Evolutionary conservation across 192 early-diverging fungal genomes (phyloP), one percentile per base, ranked within the genome.

Genomic region (Umbelopsis isabellina): DNA sequence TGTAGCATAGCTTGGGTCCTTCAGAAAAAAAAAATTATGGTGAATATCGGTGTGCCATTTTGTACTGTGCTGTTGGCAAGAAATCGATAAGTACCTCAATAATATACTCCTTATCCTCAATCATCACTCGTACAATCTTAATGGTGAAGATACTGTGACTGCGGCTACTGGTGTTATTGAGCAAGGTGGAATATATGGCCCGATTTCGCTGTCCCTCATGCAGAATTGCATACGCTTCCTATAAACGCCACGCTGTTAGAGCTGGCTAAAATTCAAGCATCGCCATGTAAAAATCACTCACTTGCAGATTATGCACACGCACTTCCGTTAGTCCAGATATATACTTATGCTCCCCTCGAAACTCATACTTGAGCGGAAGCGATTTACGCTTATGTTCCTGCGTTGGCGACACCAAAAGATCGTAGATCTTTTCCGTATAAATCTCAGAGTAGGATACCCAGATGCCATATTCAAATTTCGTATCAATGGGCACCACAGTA

Each of bases 401-500:
- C 0, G 71, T 27, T 15, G 81, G 75, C 21, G 72, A 51, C 27
- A 83, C 86, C 44, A 98, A 78, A 44, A 98, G 80, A 68, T 98
- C 97, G 64, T 90, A 91, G 15, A 98, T 90, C 71, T 82, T 88
- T 72, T 95, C 93, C 52, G 88, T 92, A 76, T 96, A 96, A 27
- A 98, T 89, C 69, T 98, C 97, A 30, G 94, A 75, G 79, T 94
- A 98, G 10, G 92, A 94, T 30, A 96, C 90, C 75, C 93, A 91
- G 44, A 98, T 83, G 12, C 91, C 79, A 74, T 91, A 98, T 70
- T 91, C 92, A 69, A 88, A 89, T 25, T 89, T 81, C 3, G 72
- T 45, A 16, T 81, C 79, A n/a, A 80, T 78, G 0, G 51, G 27
- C 18, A 80, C 55, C 12, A 72, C 77, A 70, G 65, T 65, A 18